A percentile compares a stretch with the other conserved stretches of the same genome.
phyloP scores from a whole-genome alignment of 441 rosid genomes.

The Brassica hybrid region DNA sequence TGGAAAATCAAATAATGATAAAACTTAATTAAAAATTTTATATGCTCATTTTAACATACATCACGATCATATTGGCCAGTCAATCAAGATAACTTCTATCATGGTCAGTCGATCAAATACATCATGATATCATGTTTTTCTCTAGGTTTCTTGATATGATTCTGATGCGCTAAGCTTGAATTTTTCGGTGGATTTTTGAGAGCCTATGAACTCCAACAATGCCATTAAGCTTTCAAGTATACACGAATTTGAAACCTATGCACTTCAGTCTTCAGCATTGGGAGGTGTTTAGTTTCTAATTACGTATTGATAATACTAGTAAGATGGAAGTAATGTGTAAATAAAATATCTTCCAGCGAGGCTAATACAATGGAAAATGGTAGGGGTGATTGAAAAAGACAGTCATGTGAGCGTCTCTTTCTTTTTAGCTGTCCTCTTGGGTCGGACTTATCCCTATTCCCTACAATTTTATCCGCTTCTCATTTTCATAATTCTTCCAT shows the following conservation, averaged over 20 bases:
- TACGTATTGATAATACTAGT: conserved; percentile 28
- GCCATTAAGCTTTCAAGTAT: conserved; percentile 69
- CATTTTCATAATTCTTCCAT: conserved; percentile 2
- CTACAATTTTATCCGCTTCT: background rate
- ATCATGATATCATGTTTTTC: background rate
- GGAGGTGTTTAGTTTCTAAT: conserved; percentile 59
- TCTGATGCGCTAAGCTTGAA: conserved; percentile 35
- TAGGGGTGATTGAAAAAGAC: conserved; percentile 28
- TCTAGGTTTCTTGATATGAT: conserved; percentile 2
- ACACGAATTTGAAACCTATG: conserved; percentile 82
- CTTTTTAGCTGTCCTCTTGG: conserved; percentile 36
- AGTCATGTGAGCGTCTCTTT: conserved; percentile 40
- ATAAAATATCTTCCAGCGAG: conserved; percentile 11
- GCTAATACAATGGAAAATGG: conserved; percentile 13
- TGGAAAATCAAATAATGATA: conserved; percentile 1
- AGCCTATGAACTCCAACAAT: conserved; percentile 71
- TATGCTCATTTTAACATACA: background rate
- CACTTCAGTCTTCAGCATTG: conserved; percentile 84
- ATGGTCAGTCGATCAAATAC: background rate
- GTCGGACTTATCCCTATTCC: conserved; percentile 30
- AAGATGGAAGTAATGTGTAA: background rate
- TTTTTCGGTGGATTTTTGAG: conserved; percentile 78
- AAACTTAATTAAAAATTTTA: background rate
- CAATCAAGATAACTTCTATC: background rate
- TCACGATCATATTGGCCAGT: background rate